Evolutionary conservation across 2,329 filamentous ascomycete species (phyloP), one percentile per base, ranked within the genome.

Genomic region (Lizonia empirigonia): DNA sequence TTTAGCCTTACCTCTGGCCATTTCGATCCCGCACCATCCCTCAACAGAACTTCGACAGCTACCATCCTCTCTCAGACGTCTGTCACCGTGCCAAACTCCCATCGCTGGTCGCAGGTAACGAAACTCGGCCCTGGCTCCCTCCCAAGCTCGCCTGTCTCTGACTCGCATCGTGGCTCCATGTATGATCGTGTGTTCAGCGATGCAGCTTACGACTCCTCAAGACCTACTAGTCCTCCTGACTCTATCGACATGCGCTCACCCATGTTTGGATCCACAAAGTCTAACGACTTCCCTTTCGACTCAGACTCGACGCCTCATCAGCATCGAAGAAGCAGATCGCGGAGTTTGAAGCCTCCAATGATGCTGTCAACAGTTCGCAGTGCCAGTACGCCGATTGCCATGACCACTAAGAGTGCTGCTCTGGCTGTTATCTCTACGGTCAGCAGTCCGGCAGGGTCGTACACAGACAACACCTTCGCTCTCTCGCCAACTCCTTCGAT

Each of bases 141-240:
- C 1, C 87, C 91, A 1, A 91, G 87, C 62, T 97, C 93, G 4
- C 92, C 94, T 0, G 82, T 81, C 35, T 94, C 91, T 1, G 85
- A 85, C 23, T 85, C 85, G 2, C 73, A 77, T 56, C 84, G 87
- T 15, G 90, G 83, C 10, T 85, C 89, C 0, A 78, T 96, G 37
- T 97, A 96, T 64, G 93, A 97, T 69, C 82, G 85, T 24, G 76
- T 82, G 9, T 84, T 88, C 59, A 81, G 80, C 56, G 81, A 80
- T 47, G 78, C 76, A 36, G 77, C 71, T 5, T 77, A 79, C 15
- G 87, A 90, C 42, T 86, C 83, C 3, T 91, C 90, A 9, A 82
- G 86, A 38, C 90, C 92, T 1, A 87, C 85, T 1, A 97, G 92
- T 29, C 93, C 94, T 0, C 69, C 70, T 9, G 86, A 89, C 13